Conservation (phyloP, 331 rosid species). For the Malus hybrid region DNA sequence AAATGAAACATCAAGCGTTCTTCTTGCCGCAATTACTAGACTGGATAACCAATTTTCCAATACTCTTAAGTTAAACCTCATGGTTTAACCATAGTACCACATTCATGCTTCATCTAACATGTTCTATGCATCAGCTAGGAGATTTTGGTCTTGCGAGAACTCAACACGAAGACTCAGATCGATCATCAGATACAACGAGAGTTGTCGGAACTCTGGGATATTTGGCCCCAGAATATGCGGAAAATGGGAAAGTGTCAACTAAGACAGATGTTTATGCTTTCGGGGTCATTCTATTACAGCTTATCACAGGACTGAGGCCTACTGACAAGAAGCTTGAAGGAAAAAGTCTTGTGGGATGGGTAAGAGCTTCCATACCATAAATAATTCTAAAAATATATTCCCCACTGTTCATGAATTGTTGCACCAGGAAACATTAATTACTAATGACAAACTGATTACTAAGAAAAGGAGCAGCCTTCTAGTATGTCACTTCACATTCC, state of each 20-base stretch:
- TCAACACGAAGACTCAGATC: slow-evolving; percentile 31
- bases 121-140: slow-evolving; percentile 46
- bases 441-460: background rate
- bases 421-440: background rate
- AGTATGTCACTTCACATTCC: background rate
- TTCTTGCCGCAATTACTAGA: background rate
- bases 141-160: slow-evolving; percentile 76
- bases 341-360: slow-evolving; percentile 79
- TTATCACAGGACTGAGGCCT: slow-evolving; percentile 67
- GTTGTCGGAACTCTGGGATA: slow-evolving; percentile 75
- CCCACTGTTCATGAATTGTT: background rate
- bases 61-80: too few relatives aligned
- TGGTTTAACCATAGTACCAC: background rate
- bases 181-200: slow-evolving; percentile 40
- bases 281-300: slow-evolving; percentile 72
- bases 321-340: slow-evolving; percentile 55
- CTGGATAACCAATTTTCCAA: background rate
- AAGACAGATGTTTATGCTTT: slow-evolving; percentile 82
- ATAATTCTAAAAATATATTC: background rate
- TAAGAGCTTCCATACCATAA: slow-evolving; percentile 22
- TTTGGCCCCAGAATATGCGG: slow-evolving; percentile 82
- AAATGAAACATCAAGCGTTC: background rate
- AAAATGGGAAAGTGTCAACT: slow-evolving; percentile 61
- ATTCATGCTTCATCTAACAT: slow-evolving; percentile 5
- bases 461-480: background rate